These are phyloP conservation scores for Neoboletus subvelutipes DNA, from an alignment of 768 basidiomycete species.

Conservation along the genomic window DNA sequence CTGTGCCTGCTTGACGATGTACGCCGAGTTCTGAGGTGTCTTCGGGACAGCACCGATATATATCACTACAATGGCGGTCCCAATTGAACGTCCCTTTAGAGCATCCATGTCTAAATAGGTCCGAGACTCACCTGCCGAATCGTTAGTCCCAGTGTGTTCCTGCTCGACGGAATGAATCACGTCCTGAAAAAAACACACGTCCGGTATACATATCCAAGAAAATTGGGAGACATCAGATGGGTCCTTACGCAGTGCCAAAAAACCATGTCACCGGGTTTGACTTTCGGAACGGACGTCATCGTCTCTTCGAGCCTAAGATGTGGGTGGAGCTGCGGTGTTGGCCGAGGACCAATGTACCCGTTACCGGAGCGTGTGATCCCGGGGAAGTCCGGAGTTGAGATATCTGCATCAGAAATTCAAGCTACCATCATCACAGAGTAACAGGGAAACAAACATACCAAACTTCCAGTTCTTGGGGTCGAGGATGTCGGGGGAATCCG, in stretches of 20 bases:
- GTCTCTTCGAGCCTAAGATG: conserved; percentile 61
- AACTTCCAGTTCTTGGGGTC: conserved; percentile 56
- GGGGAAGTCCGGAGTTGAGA: conserved; percentile 50
- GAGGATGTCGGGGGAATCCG: conserved; percentile 42
- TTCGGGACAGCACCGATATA: conserved; percentile 74
- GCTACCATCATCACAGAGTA: conserved; percentile 24
- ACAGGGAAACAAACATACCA: conserved; percentile 29
- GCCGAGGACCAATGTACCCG: conserved; percentile 41
- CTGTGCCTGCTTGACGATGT: conserved; percentile 61
- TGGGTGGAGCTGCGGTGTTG: conserved; percentile 59
- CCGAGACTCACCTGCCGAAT: conserved; percentile 51
- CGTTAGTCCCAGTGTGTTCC: conserved; percentile 52
- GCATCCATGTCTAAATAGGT: not conserved
- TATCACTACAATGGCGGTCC: conserved; percentile 49
- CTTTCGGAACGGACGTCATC: conserved; percentile 71
- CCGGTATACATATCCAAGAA: not conserved
- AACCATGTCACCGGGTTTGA: conserved; percentile 74
- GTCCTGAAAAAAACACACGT: conserved; percentile 34
- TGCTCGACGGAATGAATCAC: conserved; percentile 47
- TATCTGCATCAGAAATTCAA: conserved; percentile 34
- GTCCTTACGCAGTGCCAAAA: conserved; percentile 67
- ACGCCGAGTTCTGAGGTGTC: conserved; percentile 59
- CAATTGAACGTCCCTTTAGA: not conserved
- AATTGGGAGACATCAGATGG: not conserved
- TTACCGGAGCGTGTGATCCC: conserved; percentile 37